Conservation (phyloP, 2,329 filamentous ascomycete genomes). For the Alternaria alternata region DNA sequence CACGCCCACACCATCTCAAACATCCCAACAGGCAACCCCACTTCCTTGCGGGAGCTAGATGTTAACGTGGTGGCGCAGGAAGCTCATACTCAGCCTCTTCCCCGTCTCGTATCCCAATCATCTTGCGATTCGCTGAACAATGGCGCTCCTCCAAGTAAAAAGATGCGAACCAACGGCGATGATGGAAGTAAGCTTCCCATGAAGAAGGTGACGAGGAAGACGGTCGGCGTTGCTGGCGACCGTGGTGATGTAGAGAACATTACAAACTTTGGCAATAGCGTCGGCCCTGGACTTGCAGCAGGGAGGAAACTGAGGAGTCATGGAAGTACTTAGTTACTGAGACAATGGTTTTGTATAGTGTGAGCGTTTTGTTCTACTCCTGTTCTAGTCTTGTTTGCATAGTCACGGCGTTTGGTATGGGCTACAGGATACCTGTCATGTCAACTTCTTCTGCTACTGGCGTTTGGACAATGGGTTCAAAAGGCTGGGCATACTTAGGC, state of each 20-base stretch:
- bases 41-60: slow-evolving; percentile 58
- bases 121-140: slow-evolving; percentile 36
- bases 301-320: slow-evolving; percentile 53
- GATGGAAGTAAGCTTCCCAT: slow-evolving; percentile 54
- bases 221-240: slow-evolving; percentile 50
- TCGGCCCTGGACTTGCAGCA: slow-evolving; percentile 46
- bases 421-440: not conserved
- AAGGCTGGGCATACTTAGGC: not conserved
- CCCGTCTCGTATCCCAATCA: slow-evolving; percentile 41
- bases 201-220: slow-evolving; percentile 54
- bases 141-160: slow-evolving; percentile 53
- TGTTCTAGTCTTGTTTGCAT: not conserved
- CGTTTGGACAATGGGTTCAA: not conserved
- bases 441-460: not conserved
- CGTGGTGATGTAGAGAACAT: slow-evolving; percentile 53
- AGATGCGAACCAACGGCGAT: slow-evolving; percentile 49
- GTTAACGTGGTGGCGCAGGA: slow-evolving; percentile 54
- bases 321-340: slow-evolving; percentile 26
- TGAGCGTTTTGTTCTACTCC: not conserved
- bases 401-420: not conserved
- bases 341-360: not conserved
- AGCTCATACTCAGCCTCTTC: slow-evolving; percentile 41
- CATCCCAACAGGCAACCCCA: slow-evolving; percentile 28
- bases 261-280: slow-evolving; percentile 52
- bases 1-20: slow-evolving; percentile 29